phyloP scores from a whole-genome alignment of 306 rosid genomes.

The Inga laurina region DNA sequence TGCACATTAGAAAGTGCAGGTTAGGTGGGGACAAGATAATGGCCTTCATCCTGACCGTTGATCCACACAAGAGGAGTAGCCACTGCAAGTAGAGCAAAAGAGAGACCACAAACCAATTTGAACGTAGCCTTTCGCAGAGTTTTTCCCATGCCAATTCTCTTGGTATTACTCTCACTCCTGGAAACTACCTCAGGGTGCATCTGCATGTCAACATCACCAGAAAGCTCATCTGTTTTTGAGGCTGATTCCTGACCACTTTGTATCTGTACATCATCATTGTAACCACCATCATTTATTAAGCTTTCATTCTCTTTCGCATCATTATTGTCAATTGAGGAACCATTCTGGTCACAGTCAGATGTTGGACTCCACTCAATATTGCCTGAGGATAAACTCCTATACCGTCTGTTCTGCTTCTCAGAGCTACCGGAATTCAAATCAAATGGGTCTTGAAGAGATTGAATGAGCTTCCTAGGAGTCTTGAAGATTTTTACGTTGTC shows the following conservation, averaged over 20 bases:
- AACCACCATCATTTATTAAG: conserved; percentile 27
- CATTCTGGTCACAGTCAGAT: conserved; percentile 43
- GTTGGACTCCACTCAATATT: conserved; percentile 63
- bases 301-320: conserved; percentile 43
- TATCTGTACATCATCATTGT: conserved; percentile 34
- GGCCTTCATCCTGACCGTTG: conserved; percentile 48
- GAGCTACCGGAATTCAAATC: conserved; percentile 38
- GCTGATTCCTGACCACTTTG: conserved; percentile 53
- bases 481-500: conserved; percentile 51
- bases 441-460: conserved; percentile 65
- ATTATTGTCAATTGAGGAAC: conserved; percentile 29
- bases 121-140: conserved; percentile 31
- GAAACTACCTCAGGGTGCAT: conserved; percentile 32
- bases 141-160: conserved; percentile 22
- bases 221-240: conserved; percentile 55
- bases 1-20: conserved; percentile 24
- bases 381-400: conserved; percentile 57
- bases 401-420: conserved; percentile 45
- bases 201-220: conserved; percentile 35
- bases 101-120: conserved; percentile 61
- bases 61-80: conserved; percentile 55
- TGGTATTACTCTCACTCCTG: conserved; percentile 30
- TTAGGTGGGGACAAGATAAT: conserved; percentile 70
- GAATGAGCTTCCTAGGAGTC: conserved; percentile 78
- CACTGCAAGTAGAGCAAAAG: conserved; percentile 48